Base-by-base conservation (phyloP, 805 yeast species). In the Candida loeiensis region DNA sequence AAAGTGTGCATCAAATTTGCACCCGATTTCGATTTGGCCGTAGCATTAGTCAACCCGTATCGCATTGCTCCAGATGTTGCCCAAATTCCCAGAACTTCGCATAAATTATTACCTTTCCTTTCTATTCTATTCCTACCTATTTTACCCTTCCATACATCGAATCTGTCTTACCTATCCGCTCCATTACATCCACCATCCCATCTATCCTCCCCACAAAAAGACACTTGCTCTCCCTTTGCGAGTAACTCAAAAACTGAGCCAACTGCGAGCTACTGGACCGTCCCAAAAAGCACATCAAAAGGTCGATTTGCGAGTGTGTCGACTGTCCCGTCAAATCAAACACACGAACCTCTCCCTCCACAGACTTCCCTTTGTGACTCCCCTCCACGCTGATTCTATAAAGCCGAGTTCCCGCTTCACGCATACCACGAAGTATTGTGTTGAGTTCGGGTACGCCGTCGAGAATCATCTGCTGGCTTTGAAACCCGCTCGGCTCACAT, bases 151-250 rank as follows among this genome's bases (percentile, higher is more conserved):
- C 27, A 5, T 25, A 11, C n/a, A 12, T 18, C 18, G 21, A 50
- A 19, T 50, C 47, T 14, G 39, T 36, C 11, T 24, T 11, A 15
- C 46, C 45, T 12, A 51, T 32, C 15, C 13, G 28, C 33, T 48
- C 51, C 48, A 39, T 44, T 32, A 36, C 41, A 9, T 49, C 41
- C 25, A 51, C 39, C 9, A 49, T 40, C 5, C 39, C 44, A 11
- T 54, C 50, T 3, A 14, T 9, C n/a, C 38, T 34, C 21, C 63
- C 53, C 4, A 69, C 35, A 21, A 64, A 55, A 26, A 68, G 54
- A 20, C 66, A 51, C 43, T 67, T 69, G 22, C 73, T 63, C 29
- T 61, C 56, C 8, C 53, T 45, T 19, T 37, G 40, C 4, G 51
- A 39, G 30, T 45, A 45, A 14, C 29, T 33, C 6, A 43, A 20